Evolutionary conservation across 164 flowering plant species (phyloP), one percentile per base, ranked within the genome.

Genomic region (Piper betle): DNA sequence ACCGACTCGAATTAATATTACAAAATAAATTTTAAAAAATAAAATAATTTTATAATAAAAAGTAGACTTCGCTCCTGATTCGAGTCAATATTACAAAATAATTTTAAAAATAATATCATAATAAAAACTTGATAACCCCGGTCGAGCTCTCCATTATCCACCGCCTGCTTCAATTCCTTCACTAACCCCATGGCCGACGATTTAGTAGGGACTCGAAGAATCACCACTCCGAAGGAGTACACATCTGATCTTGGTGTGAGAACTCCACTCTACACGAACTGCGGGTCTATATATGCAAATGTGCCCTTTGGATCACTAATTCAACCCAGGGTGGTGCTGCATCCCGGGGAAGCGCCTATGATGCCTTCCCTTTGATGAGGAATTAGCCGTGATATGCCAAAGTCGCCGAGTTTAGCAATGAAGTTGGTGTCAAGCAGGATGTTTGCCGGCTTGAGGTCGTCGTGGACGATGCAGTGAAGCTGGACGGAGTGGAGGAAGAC

Each of bases 171-270:
- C n/a, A n/a, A n/a, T n/a, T n/a, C n/a, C n/a, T 79, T 82, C 3
- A 69, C 61, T 42, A 88, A 75, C 53, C 89, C 84, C 74, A 80
- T 12, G 8, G 88, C 86, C 8, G 80, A 71, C 64, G 65, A 79
- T 38, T 95, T 93, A 0, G 96, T 91, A 67, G 88, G 68, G 53
- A 91, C 63, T 66, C 80, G 76, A 39, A 91, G 53, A 57, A 91
- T 66, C 65, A 88, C 79, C 37, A 91, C 73, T 52, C 98, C 98
- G 70, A 88, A 88, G 3, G 96, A 80, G 72, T 84, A 91, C 18
- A 87, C 84, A 70, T 91, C 96, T 3, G 95, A 88, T 62, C 75
- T 80, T 37, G 77, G 37, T 40, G 91, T 84, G 19, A 87, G 84
- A 62, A 85, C 89, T 58, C 96, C 98, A 0, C 91, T 76, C 6